phyloP scores from a whole-genome alignment of 1,139 yeast species.

The Saccharomyces pastorianus region DNA sequence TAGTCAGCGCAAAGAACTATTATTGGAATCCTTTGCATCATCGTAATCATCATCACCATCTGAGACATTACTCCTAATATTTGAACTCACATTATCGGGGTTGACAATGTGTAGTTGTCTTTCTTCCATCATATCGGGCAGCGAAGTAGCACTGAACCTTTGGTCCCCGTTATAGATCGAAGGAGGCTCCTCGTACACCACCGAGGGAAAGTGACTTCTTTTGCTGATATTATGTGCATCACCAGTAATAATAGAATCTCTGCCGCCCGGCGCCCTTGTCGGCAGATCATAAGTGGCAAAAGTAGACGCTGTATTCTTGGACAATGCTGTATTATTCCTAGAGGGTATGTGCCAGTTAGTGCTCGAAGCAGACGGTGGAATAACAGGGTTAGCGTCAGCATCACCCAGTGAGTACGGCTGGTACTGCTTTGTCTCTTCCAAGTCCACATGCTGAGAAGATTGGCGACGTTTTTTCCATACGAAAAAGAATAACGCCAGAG shows the following conservation, averaged over 20 bases:
- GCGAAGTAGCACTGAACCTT: slow-evolving; percentile 60
- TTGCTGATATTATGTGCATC: neutral
- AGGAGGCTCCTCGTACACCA: slow-evolving; percentile 23
- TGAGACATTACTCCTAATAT: neutral
- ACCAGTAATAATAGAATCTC: neutral
- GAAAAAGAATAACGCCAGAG: slow-evolving; percentile 36
- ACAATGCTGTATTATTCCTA: slow-evolving; percentile 11
- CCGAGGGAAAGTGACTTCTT: slow-evolving; percentile 11
- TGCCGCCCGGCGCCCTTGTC: neutral
- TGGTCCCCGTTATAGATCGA: slow-evolving; percentile 27
- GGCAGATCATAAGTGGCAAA: neutral
- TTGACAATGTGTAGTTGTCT: slow-evolving; percentile 27
- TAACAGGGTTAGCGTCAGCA: slow-evolving; percentile 23
- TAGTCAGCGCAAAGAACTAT: slow-evolving; percentile 4
- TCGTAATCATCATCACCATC: slow-evolving; percentile 11
- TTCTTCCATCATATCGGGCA: slow-evolving; percentile 47
- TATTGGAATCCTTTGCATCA: slow-evolving; percentile 6
- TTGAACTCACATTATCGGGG: slow-evolving; percentile 20
- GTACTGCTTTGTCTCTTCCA: slow-evolving; percentile 30
- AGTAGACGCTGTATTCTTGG: neutral
- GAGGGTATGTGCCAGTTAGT: slow-evolving; percentile 15
- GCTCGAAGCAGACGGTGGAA: slow-evolving; percentile 14
- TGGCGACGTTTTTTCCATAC: slow-evolving; percentile 35
- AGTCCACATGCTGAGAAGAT: slow-evolving; percentile 16
- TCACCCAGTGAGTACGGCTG: slow-evolving; percentile 32